Conservation (phyloP, 2,329 filamentous ascomycete species). For the Apiospora pterosperma region DNA sequence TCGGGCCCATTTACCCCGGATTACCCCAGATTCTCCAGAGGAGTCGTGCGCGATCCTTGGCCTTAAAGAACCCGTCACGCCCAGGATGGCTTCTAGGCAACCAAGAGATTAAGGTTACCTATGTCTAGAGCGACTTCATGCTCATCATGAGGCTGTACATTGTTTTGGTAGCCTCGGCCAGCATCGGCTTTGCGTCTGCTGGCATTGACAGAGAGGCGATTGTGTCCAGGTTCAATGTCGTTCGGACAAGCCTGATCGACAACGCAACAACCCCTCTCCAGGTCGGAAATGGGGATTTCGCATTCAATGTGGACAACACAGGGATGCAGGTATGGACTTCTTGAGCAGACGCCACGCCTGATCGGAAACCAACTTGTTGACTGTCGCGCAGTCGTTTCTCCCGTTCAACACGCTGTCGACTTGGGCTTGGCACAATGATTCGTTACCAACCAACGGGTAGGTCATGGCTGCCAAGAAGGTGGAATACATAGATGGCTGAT, state of each 20-base stretch:
- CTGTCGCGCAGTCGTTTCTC: constrained; percentile 17
- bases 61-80: not conserved
- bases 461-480: not conserved
- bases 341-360: not conserved
- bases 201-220: constrained; percentile 14
- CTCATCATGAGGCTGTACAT: not conserved
- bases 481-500: not conserved
- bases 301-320: constrained; percentile 26
- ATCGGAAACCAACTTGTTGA: not conserved
- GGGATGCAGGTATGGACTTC: constrained; percentile 19
- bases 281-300: constrained; percentile 27
- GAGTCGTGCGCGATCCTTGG: not conserved
- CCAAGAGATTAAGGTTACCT: too few relatives aligned
- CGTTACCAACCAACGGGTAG: constrained; percentile 33
- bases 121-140: too few relatives aligned
- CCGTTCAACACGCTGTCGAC: constrained; percentile 25
- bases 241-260: constrained; percentile 19
- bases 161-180: not conserved
- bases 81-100: not conserved
- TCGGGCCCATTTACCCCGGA: not conserved
- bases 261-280: constrained; percentile 24
- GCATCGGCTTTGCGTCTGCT: not conserved
- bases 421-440: constrained; percentile 28
- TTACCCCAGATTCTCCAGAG: not conserved
- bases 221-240: constrained; percentile 20